A percentile compares a stretch with the other conserved stretches of the same genome.
phyloP scores from a whole-genome alignment of 108 stramenopile species.

The Fragilariopsis cylindrus region DNA sequence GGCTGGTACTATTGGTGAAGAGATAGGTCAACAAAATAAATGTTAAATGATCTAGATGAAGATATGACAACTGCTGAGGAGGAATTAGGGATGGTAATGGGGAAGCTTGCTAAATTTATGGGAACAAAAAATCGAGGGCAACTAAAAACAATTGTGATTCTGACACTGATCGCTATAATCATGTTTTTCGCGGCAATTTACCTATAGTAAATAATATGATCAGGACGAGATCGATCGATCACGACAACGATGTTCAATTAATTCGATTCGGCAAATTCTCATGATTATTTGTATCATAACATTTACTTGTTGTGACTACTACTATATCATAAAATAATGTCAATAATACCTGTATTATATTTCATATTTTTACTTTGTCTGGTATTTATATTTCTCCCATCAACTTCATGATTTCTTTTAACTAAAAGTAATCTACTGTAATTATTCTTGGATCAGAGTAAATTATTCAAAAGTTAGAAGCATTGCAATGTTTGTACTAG shows the following conservation, averaged over 20 bases:
- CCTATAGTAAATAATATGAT: slow-evolving; percentile 30
- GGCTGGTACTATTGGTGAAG: slow-evolving; percentile 81
- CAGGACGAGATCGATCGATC: not conserved
- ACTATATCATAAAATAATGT: too few relatives aligned
- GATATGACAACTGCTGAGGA: slow-evolving; percentile 85
- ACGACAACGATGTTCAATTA: too few relatives aligned
- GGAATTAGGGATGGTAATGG: slow-evolving; percentile 86
- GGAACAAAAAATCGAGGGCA: slow-evolving; percentile 85
- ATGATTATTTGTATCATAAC: not conserved
- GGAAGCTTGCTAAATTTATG: slow-evolving; percentile 81
- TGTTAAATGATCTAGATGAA: slow-evolving; percentile 77
- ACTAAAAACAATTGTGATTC: slow-evolving; percentile 70
- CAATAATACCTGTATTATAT: too few relatives aligned
- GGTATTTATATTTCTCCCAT: too few relatives aligned
- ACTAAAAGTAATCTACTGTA: too few relatives aligned
- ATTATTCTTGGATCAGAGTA: too few relatives aligned
- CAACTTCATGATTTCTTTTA: too few relatives aligned
- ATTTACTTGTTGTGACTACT: not conserved
- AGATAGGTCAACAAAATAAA: slow-evolving; percentile 84
- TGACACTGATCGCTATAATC: slow-evolving; percentile 63
- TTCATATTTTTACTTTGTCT: too few relatives aligned
- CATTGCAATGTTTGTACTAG: too few relatives aligned
- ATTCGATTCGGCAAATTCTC: not conserved
- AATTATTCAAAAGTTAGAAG: too few relatives aligned
- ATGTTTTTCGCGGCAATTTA: slow-evolving; percentile 81